Conservation (phyloP, 2,329 filamentous ascomycete genomes). For the Aspergillus awamori region DNA sequence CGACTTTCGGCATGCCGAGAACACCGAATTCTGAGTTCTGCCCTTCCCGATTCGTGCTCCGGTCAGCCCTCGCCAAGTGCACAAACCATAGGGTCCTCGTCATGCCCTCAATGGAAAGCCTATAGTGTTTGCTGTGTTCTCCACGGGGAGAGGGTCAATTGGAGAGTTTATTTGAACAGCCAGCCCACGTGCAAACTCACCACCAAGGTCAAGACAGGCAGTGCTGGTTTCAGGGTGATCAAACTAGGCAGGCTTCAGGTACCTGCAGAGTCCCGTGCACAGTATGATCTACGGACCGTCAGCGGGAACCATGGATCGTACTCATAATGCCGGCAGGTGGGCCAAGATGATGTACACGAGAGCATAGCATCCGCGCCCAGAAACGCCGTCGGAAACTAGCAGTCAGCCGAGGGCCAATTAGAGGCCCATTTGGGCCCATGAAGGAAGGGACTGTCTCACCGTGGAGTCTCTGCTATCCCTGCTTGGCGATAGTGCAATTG, state of each 20-base stretch:
- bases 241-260: neutral
- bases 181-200: neutral
- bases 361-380: neutral
- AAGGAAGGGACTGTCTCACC: neutral
- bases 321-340: neutral
- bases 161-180: neutral
- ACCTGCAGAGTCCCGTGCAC: neutral
- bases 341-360: neutral
- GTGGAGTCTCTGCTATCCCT: neutral
- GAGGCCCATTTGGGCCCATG: neutral
- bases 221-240: neutral
- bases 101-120: too few relatives aligned
- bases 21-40: neutral
- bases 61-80: neutral
- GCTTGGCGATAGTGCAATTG: neutral
- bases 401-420: neutral
- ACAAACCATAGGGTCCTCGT: conserved; percentile 2
- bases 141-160: neutral
- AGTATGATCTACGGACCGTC: conserved; percentile 1
- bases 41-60: neutral
- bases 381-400: neutral
- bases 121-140: too few relatives aligned
- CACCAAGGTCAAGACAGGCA: neutral
- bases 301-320: neutral
- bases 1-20: neutral